Conservation (phyloP, 2,329 filamentous ascomycete species). For the Sporothrix euskadiensis region DNA sequence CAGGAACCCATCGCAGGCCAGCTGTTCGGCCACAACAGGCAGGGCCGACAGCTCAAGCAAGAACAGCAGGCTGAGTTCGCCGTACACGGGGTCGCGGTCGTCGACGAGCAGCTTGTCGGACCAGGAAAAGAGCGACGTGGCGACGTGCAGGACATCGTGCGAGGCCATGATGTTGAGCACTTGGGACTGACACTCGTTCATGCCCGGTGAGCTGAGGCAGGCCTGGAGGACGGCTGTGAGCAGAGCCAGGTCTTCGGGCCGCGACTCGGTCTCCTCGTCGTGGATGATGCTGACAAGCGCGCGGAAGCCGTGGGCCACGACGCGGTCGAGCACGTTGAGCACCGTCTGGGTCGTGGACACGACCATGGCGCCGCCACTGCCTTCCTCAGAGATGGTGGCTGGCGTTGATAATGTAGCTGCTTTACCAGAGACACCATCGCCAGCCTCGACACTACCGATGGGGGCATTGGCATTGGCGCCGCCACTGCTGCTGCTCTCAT, state of each 20-base stretch:
- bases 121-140: conserved; percentile 89
- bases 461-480: conserved; percentile 26
- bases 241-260: conserved; percentile 80
- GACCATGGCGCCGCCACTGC: conserved; percentile 39
- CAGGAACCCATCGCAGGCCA: conserved; percentile 83
- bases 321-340: conserved; percentile 75
- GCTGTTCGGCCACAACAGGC: conserved; percentile 78
- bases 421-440: neutral
- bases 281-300: conserved; percentile 80
- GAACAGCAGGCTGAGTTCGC: conserved; percentile 86
- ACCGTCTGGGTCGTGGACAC: conserved; percentile 60
- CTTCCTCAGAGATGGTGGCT: conserved; percentile 20
- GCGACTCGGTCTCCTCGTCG: conserved; percentile 63
- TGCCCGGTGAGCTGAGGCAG: conserved; percentile 74
- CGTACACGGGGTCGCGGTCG: conserved; percentile 75
- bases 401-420: neutral
- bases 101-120: conserved; percentile 76
- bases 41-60: conserved; percentile 84
- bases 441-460: conserved; percentile 25
- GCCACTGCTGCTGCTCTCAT: neutral
- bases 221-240: conserved; percentile 86
- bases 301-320: conserved; percentile 80
- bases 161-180: conserved; percentile 69
- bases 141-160: conserved; percentile 75
- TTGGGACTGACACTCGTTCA: conserved; percentile 69